These are phyloP conservation scores for Graphiopsis chlorocephala DNA, from an alignment of 2,329 filamentous ascomycete species.

Conservation along the genomic window DNA sequence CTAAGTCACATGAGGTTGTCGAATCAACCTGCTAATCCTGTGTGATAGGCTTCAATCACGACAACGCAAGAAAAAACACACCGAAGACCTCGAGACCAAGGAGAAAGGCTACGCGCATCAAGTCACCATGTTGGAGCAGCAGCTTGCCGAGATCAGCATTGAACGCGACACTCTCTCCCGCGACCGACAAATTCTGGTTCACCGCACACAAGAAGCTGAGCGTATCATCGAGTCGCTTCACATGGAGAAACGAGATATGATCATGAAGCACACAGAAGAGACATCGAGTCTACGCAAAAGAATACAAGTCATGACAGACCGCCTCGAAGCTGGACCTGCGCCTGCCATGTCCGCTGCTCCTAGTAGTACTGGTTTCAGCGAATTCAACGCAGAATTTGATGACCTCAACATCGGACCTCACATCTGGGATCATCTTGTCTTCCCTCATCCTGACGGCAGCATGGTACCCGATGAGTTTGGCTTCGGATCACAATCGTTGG, in stretches of 20 bases:
- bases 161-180: constrained; percentile 38
- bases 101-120: constrained; percentile 84
- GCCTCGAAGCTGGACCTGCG: constrained; percentile 59
- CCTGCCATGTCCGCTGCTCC: constrained; percentile 47
- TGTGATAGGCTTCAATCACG: constrained; percentile 81
- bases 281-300: constrained; percentile 90
- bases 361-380: constrained; percentile 62
- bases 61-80: constrained; percentile 97
- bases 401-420: constrained; percentile 72
- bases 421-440: constrained; percentile 78
- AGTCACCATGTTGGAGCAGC: constrained; percentile 76
- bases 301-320: constrained; percentile 70
- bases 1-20: not conserved
- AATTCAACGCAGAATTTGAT: constrained; percentile 78
- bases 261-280: constrained; percentile 83
- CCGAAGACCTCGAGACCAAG: constrained; percentile 92
- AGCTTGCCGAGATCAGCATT: constrained; percentile 65
- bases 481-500: constrained; percentile 45
- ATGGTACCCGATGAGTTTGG: constrained; percentile 50
- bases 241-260: constrained; percentile 88
- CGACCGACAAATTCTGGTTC: constrained; percentile 50
- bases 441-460: constrained; percentile 57
- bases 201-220: constrained; percentile 71
- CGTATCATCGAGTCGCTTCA: constrained; percentile 73
- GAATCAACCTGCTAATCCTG: not conserved